Base-by-base conservation (phyloP, 768 basidiomycete species). In the Lentinula guzmanii region DNA sequence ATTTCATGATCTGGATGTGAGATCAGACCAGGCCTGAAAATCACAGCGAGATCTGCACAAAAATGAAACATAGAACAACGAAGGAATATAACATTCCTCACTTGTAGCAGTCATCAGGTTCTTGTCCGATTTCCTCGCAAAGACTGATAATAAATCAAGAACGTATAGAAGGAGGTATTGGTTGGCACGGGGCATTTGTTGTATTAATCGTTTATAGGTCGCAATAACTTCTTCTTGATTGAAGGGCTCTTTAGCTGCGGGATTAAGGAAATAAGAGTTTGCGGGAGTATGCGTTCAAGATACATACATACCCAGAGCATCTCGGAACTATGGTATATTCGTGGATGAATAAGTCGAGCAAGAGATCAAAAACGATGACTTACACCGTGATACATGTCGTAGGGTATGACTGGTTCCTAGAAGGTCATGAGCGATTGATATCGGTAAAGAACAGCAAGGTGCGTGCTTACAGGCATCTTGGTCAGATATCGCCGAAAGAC, bases 101-200 rank as follows among this genome's bases (percentile, higher is more conserved):
- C 95, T 98, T 61, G 89, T 81, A 21, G 96, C 90, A 0, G 91
- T 95, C 96, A 99, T 99, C 52, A 95, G 77, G 72, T 99, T 99
- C 76, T 89, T 89, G 65, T 93, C 90, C 50, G 87, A 84, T 71
- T 93, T 95, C 61, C 90, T 84, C 3, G 94, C 89, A 74, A 98
- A 98, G 7, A 99, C 96, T 55, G 92, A 93, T 57, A 99, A 80
- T 33, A 99, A 82, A 72, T 99, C 96, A 62, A 99, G 84, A 53
- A 98, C 95, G 72, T 98, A 98, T 60, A 98, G 86, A 24, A 98
- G 82, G n/a, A 98, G 88, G 71, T 95, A 95, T 70, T 97, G 94
- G 65, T 98, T 96, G 21, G 90, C 82, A 34, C 86, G 86, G 1
- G 96, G 92, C 81, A 99, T 85, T 55, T 82, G 79, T 35, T 86